A percentile compares a stretch with the other conserved stretches of the same genome.
Conservation (phyloP, 2,329 filamentous ascomycete species). For the Fusarium devonianum region DNA sequence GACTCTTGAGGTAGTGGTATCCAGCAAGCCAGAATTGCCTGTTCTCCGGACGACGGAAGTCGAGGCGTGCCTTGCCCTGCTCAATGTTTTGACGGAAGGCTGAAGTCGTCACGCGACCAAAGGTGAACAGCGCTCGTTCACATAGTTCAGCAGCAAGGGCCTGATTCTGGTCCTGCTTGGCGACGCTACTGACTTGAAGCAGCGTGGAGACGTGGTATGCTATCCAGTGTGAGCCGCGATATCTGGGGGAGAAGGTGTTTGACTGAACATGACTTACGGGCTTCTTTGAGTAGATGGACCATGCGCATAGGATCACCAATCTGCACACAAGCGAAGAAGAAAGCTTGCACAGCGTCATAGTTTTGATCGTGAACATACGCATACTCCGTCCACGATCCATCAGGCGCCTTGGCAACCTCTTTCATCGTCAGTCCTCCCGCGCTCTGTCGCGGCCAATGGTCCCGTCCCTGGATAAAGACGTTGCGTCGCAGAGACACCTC, state of each 20-base stretch:
- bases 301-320: constrained; percentile 84
- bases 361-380: constrained; percentile 75
- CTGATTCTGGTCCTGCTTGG: constrained; percentile 89
- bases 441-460: constrained; percentile 82
- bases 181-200: constrained; percentile 92
- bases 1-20: constrained; percentile 85
- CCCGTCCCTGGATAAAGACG: constrained; percentile 84
- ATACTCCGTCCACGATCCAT: constrained; percentile 72
- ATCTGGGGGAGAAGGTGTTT: not conserved
- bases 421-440: constrained; percentile 87
- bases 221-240: constrained; percentile 36
- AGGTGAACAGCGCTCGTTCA: constrained; percentile 89
- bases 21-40: constrained; percentile 90
- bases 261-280: constrained; percentile 44
- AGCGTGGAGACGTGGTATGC: constrained; percentile 92
- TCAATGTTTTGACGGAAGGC: constrained; percentile 79
- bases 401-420: constrained; percentile 50
- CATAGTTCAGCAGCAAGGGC: constrained; percentile 85
- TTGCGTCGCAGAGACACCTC: constrained; percentile 79
- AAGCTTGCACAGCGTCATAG: constrained; percentile 77
- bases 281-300: constrained; percentile 69
- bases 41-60: constrained; percentile 85
- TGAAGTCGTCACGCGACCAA: constrained; percentile 87
- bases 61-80: constrained; percentile 79
- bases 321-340: constrained; percentile 83